These are phyloP conservation scores for Hawksworthiomyces lignivorus DNA, from an alignment of 2,329 filamentous ascomycete genomes.

Conservation along the genomic window DNA sequence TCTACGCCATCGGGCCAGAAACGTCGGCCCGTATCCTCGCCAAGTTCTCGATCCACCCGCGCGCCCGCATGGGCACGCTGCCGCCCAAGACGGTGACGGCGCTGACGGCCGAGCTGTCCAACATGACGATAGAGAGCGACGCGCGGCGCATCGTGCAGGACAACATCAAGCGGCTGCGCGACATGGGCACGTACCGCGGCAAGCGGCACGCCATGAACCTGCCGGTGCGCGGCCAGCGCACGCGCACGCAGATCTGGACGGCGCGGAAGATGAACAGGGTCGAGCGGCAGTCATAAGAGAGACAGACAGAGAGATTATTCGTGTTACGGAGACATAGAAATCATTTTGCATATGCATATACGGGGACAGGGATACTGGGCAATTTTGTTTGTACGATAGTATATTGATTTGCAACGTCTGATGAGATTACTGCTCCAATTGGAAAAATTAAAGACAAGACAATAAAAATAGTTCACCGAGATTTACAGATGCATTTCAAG, in stretches of 20 bases:
- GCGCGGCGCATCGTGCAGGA: slow-evolving; percentile 68
- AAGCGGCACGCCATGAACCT: slow-evolving; percentile 86
- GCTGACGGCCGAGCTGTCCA: slow-evolving; percentile 75
- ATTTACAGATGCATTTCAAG: too few relatives aligned
- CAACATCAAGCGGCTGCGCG: slow-evolving; percentile 77
- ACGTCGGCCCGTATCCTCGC: slow-evolving; percentile 71
- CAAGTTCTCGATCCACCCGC: slow-evolving; percentile 80
- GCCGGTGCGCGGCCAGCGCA: slow-evolving; percentile 85
- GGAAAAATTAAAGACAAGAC: too few relatives aligned
- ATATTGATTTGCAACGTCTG: too few relatives aligned
- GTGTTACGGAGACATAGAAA: too few relatives aligned
- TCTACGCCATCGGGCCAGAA: slow-evolving; percentile 76
- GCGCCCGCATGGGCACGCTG: slow-evolving; percentile 68
- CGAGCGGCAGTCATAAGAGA: slow-evolving; percentile 39
- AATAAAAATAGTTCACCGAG: too few relatives aligned
- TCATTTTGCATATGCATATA: too few relatives aligned
- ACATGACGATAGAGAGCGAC: slow-evolving; percentile 92
- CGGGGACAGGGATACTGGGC: too few relatives aligned
- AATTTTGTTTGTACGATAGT: too few relatives aligned
- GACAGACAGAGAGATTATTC: too few relatives aligned
- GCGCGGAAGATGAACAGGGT: slow-evolving; percentile 55
- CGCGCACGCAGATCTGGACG: slow-evolving; percentile 62
- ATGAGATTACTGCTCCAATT: too few relatives aligned
- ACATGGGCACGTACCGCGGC: slow-evolving; percentile 86
- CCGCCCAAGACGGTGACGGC: slow-evolving; percentile 69